phyloP scores from a whole-genome alignment of 306 rosid genomes.

The Coriaria nepalensis region DNA sequence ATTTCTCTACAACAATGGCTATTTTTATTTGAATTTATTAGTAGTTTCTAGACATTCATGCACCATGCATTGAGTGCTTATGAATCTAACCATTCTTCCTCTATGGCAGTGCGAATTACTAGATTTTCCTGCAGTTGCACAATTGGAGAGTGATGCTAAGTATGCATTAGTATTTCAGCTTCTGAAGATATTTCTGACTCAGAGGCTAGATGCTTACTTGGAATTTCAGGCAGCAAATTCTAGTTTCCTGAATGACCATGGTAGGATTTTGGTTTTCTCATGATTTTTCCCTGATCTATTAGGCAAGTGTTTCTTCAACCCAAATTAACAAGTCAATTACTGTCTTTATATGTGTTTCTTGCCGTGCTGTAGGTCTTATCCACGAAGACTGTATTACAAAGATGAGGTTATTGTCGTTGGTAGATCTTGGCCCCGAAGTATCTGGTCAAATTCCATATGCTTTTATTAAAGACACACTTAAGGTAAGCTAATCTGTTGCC shows the following conservation, averaged over 20 bases:
- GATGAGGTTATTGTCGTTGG: conserved; percentile 77
- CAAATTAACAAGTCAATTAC: not conserved
- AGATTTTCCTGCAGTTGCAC: conserved; percentile 65
- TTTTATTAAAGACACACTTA: conserved; percentile 58
- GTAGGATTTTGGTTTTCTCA: conserved; percentile 23
- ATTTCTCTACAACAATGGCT: too few relatives aligned
- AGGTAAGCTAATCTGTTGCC: conserved; percentile 24
- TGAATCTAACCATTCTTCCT: conserved; percentile 10
- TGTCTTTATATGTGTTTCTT: conserved; percentile 8
- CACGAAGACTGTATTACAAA: conserved; percentile 74
- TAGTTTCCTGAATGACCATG: conserved; percentile 44
- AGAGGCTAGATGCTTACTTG: conserved; percentile 76
- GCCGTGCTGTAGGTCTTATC: conserved; percentile 44
- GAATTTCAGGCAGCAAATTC: conserved; percentile 73
- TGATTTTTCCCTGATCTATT: not conserved
- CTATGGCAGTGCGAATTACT: conserved; percentile 75
- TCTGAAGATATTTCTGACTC: conserved; percentile 65
- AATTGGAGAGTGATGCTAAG: conserved; percentile 82
- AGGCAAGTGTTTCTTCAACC: conserved; percentile 1
- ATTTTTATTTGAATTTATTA: too few relatives aligned
- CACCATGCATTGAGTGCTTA: not conserved
- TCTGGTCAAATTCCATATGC: conserved; percentile 59
- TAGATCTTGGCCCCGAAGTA: conserved; percentile 68
- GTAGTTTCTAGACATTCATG: too few relatives aligned
- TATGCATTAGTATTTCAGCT: conserved; percentile 67